A percentile compares a stretch with the other conserved stretches of the same genome.
Conservation (phyloP, 2,329 filamentous ascomycete genomes). For the Whalleya microplaca region DNA sequence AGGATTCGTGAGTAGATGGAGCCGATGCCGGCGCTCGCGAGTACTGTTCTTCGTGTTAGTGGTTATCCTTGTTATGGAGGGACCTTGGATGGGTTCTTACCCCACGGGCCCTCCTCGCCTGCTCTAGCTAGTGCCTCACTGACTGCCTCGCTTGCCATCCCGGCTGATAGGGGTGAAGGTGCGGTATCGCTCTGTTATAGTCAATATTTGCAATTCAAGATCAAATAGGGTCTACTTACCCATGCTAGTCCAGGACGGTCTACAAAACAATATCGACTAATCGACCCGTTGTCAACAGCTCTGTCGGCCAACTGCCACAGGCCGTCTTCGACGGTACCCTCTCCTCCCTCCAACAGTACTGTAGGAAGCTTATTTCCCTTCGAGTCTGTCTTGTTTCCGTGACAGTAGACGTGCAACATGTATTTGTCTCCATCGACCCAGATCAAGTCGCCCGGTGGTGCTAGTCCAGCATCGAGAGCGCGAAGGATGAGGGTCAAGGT, state of each 20-base stretch:
- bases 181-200: slow-evolving; percentile 73
- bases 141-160: slow-evolving; percentile 87
- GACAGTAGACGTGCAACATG: slow-evolving; percentile 81
- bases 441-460: slow-evolving; percentile 74
- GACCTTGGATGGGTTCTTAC: slow-evolving; percentile 19
- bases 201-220: slow-evolving; percentile 39
- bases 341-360: slow-evolving; percentile 83
- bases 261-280: slow-evolving; percentile 90
- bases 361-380: slow-evolving; percentile 69
- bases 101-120: slow-evolving; percentile 84
- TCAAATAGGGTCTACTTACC: slow-evolving; percentile 41
- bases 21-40: slow-evolving; percentile 84
- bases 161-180: slow-evolving; percentile 88
- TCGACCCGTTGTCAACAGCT: slow-evolving; percentile 77
- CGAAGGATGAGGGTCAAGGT: slow-evolving; percentile 81
- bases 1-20: slow-evolving; percentile 92
- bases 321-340: slow-evolving; percentile 75
- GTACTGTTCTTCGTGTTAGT: slow-evolving; percentile 47
- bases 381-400: slow-evolving; percentile 68
- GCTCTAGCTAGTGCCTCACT: slow-evolving; percentile 82
- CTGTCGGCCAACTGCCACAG: slow-evolving; percentile 80
- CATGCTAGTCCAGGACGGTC: slow-evolving; percentile 90
- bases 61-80: background rate
- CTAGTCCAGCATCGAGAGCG: slow-evolving; percentile 75
- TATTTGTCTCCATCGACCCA: slow-evolving; percentile 86